Percentiles rank a stretch among this genome's conserved stretches.
phyloP scores from a whole-genome alignment of 2,329 filamentous ascomycete genomes.

The Orbilia brochopaga region DNA sequence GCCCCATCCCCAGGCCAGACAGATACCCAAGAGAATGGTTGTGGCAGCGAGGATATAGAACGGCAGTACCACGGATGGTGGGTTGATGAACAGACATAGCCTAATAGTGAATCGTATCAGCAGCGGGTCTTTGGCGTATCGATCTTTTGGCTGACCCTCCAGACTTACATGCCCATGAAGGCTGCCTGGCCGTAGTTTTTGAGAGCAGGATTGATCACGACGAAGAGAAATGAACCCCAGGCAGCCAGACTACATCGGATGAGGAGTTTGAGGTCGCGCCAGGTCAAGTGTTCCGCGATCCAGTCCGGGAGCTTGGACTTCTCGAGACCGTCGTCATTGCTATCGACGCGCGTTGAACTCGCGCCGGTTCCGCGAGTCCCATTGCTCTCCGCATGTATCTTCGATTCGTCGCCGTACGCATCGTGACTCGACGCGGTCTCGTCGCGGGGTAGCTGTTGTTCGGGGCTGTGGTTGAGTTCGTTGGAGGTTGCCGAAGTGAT shows the following conservation, averaged over 20 bases:
- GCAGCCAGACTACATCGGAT: slow-evolving; percentile 61
- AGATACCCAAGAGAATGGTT: slow-evolving; percentile 61
- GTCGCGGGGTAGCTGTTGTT: slow-evolving; percentile 5
- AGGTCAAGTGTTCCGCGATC: slow-evolving; percentile 61
- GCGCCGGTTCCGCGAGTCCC: neutral
- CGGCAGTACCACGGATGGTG: slow-evolving; percentile 61
- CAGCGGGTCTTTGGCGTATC: neutral
- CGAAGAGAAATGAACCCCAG: slow-evolving; percentile 61
- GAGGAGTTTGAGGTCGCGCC: slow-evolving; percentile 61
- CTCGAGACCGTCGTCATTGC: neutral
- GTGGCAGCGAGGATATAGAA: slow-evolving; percentile 60
- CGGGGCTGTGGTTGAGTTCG: slow-evolving; percentile 3
- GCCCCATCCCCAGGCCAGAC: slow-evolving; percentile 63
- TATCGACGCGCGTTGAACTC: neutral
- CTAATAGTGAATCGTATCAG: slow-evolving; percentile 21
- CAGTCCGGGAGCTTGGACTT: slow-evolving; percentile 52
- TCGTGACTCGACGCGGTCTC: slow-evolving; percentile 8
- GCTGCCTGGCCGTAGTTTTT: slow-evolving; percentile 59
- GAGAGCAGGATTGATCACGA: slow-evolving; percentile 61
- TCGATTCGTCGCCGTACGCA: slow-evolving; percentile 7
- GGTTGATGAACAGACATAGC: slow-evolving; percentile 60
- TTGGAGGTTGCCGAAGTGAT: neutral
- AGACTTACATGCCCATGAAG: slow-evolving; percentile 58
- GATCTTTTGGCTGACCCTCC: neutral
- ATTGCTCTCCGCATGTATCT: slow-evolving; percentile 9